A percentile compares a stretch with the other conserved stretches of the same genome.
phyloP scores from a whole-genome alignment of 176 grass and related monocot species.

The Paspalum vaginatum region DNA sequence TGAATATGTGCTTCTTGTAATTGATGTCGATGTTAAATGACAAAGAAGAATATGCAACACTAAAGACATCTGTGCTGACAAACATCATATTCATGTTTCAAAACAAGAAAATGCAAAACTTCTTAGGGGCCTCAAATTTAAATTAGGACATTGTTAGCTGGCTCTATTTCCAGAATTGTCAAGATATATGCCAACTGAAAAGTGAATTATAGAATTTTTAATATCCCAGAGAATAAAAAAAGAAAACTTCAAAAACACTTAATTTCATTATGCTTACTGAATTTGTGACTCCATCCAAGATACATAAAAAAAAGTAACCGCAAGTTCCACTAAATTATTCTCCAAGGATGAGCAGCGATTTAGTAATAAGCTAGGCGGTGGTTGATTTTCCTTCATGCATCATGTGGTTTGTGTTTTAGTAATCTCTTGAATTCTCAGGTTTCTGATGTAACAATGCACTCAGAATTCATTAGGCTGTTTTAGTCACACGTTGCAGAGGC shows the following conservation, averaged over 20 bases:
- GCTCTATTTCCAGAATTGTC: background rate
- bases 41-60: background rate
- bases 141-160: background rate
- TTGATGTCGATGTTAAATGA: background rate
- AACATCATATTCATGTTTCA: background rate
- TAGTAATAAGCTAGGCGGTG: background rate
- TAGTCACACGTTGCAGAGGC: background rate
- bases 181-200: background rate
- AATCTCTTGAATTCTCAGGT: background rate
- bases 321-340: background rate
- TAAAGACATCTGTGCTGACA: background rate
- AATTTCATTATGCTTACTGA: background rate
- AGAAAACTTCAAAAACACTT: background rate
- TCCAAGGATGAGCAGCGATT: background rate
- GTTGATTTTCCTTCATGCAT: background rate
- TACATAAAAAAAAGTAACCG: background rate
- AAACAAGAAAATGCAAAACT: background rate
- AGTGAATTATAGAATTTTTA: background rate
- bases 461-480: background rate
- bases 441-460: background rate
- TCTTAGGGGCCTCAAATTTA: background rate
- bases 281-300: background rate
- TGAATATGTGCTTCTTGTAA: slow-evolving; percentile 14
- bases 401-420: background rate
- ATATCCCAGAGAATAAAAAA: background rate